Evolutionary conservation across 306 rosid genomes (phyloP).

Genomic region (Quercus bicolor): DNA sequence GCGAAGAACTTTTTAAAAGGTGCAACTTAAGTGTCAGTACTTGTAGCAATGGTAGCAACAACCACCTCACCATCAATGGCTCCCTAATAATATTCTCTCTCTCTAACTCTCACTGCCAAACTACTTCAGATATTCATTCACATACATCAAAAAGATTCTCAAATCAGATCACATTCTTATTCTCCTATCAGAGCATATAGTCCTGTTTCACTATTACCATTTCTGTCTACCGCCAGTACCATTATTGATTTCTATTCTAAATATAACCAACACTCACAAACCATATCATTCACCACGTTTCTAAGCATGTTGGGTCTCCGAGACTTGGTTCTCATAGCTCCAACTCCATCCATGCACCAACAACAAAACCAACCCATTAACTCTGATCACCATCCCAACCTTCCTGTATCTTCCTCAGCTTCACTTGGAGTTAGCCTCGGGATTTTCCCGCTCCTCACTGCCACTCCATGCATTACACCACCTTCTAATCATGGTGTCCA

Average conservation of each 20-base stretch:
- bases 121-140: background rate
- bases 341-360: constrained; percentile 45
- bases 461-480: constrained; percentile 51
- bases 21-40: constrained; percentile 28
- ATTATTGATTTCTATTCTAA: background rate
- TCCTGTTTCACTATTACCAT: background rate
- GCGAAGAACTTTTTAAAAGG: constrained; percentile 21
- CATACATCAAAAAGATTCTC: background rate
- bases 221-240: background rate
- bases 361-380: constrained; percentile 54
- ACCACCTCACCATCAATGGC: background rate
- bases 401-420: constrained; percentile 47
- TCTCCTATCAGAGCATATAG: background rate
- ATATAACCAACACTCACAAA: background rate
- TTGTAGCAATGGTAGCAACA: background rate
- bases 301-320: constrained; percentile 67
- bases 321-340: constrained; percentile 71
- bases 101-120: background rate
- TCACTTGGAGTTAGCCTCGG: constrained; percentile 80
- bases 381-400: constrained; percentile 43
- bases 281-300: no score
- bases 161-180: background rate
- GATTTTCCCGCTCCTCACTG: constrained; percentile 66
- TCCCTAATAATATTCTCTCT: background rate
- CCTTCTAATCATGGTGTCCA: constrained; percentile 13